A percentile compares a stretch with the other conserved stretches of the same genome.
These are phyloP conservation scores for Paxillus rubicundulus DNA, from an alignment of 768 basidiomycete genomes.

Conservation along the genomic window DNA sequence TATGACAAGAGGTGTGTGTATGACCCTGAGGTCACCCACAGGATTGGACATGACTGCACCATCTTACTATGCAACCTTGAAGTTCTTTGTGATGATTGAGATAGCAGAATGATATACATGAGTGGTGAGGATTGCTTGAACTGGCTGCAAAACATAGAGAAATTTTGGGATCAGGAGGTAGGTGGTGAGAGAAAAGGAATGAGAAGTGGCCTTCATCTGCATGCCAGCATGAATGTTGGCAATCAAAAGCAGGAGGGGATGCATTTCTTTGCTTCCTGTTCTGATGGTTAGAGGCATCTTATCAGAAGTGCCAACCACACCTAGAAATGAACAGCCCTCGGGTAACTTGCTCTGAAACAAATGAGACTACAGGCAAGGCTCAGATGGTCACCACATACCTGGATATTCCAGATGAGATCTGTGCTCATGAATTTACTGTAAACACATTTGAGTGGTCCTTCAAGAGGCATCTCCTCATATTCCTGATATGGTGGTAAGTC, in stretches of 20 bases:
- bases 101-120: background rate
- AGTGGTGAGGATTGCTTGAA: background rate
- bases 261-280: background rate
- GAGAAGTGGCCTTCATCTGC: background rate
- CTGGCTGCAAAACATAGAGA: background rate
- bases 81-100: background rate
- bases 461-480: background rate
- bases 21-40: background rate
- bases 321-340: background rate
- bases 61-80: conserved; percentile 27
- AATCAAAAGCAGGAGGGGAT: background rate
- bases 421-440: conserved; percentile 1
- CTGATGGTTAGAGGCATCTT: background rate
- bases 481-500: conserved; percentile 5
- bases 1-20: conserved; percentile 6
- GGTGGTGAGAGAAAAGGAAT: background rate
- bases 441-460: background rate
- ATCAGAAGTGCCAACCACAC: background rate
- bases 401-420: background rate
- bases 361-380: too few relatives aligned
- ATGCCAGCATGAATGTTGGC: background rate
- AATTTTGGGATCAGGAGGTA: conserved; percentile 2
- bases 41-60: conserved; percentile 31
- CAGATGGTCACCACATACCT: background rate
- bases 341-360: background rate